These are phyloP conservation scores for Umbelopsis vinacea DNA, from an alignment of 192 early-diverging fungal genomes.

Conservation along the genomic window DNA sequence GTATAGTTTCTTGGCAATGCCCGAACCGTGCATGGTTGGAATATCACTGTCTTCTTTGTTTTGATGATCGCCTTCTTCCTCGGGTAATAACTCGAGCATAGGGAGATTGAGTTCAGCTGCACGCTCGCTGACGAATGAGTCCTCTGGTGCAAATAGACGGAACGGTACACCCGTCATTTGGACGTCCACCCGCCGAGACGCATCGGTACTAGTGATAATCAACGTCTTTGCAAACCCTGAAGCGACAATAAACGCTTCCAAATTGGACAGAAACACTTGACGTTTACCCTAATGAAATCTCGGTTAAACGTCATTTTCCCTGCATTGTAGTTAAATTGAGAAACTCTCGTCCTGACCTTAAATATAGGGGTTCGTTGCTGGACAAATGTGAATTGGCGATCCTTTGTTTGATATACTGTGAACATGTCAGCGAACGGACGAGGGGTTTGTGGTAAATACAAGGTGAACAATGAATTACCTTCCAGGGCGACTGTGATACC, in stretches of 20 bases:
- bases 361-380: slow-evolving; percentile 73
- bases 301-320: neutral
- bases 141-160: slow-evolving; percentile 35
- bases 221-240: slow-evolving; percentile 60
- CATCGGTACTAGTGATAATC: slow-evolving; percentile 71
- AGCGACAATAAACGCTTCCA: slow-evolving; percentile 59
- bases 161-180: slow-evolving; percentile 63
- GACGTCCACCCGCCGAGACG: slow-evolving; percentile 60
- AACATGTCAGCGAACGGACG: neutral
- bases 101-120: slow-evolving; percentile 27
- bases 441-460: neutral
- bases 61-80: slow-evolving; percentile 19
- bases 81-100: neutral
- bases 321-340: too few species aligned
- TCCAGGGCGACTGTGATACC: slow-evolving; percentile 53
- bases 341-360: slow-evolving; percentile 22
- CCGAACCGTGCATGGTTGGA: slow-evolving; percentile 60
- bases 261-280: slow-evolving; percentile 50
- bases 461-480: slow-evolving; percentile 27
- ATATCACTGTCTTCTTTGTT: slow-evolving; percentile 34
- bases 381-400: slow-evolving; percentile 65
- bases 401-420: slow-evolving; percentile 66
- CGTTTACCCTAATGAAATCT: slow-evolving; percentile 42
- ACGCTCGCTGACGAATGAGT: neutral
- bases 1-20: slow-evolving; percentile 60